Evolutionary conservation across 202 grass and related monocot species (phyloP).

Genomic region (Brachypodium distachyon): DNA sequence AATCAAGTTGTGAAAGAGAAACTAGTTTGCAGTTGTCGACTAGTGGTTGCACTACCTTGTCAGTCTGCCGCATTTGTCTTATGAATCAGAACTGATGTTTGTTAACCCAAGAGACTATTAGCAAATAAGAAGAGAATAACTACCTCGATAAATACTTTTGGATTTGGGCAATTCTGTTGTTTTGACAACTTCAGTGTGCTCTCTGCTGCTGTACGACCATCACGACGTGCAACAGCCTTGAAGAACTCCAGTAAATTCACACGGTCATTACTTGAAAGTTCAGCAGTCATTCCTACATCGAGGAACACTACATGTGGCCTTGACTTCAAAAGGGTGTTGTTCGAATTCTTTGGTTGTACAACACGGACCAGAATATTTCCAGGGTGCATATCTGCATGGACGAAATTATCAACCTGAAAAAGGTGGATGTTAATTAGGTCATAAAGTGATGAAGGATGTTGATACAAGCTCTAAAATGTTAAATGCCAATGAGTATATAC

Average conservation of each 20-base stretch:
- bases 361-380: constrained; percentile 97
- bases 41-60: too few relatives aligned
- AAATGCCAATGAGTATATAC: background rate
- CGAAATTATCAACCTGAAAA: constrained; percentile 95
- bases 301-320: constrained; percentile 96
- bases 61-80: too few relatives aligned
- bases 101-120: background rate
- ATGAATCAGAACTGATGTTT: background rate
- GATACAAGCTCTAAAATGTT: constrained; percentile 1
- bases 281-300: constrained; percentile 98
- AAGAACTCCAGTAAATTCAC: constrained; percentile 91
- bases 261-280: constrained; percentile 85
- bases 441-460: constrained; percentile 5
- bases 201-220: constrained; percentile 82
- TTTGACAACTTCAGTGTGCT: constrained; percentile 78
- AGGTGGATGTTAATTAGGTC: background rate
- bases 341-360: constrained; percentile 44
- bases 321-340: constrained; percentile 62
- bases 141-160: constrained; percentile 95
- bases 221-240: constrained; percentile 85
- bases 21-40: background rate
- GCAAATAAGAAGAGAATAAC: background rate
- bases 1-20: background rate
- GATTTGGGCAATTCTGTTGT: constrained; percentile 92
- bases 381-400: constrained; percentile 99